Percentiles rank a stretch among this genome's conserved stretches.
Conservation (phyloP, 192 early-diverging fungal species). For the Entophlyctis helioformis region DNA sequence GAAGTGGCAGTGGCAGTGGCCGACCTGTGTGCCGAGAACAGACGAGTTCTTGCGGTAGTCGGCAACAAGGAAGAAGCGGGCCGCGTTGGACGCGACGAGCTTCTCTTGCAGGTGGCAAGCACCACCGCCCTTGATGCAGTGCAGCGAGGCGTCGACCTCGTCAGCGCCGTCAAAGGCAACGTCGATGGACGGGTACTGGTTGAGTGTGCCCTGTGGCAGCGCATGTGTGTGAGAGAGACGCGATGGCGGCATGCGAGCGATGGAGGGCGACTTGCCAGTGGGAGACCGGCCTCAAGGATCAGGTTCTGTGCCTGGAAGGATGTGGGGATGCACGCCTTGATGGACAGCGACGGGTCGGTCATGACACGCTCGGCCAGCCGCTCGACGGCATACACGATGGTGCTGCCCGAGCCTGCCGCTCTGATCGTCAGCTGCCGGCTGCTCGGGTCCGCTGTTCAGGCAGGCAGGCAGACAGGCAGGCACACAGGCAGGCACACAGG, state of each 20-base stretch:
- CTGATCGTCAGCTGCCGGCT: not conserved
- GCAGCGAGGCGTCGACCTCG: constrained; percentile 66
- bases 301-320: constrained; percentile 84
- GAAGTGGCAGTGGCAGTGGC: not conserved
- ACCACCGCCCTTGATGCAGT: constrained; percentile 93
- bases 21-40: constrained; percentile 55
- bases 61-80: constrained; percentile 78
- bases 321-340: constrained; percentile 76
- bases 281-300: constrained; percentile 71
- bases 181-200: constrained; percentile 60
- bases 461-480: not conserved
- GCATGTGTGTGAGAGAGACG: constrained; percentile 11
- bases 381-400: constrained; percentile 79
- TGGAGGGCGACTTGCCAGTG: constrained; percentile 62
- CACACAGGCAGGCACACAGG: not conserved
- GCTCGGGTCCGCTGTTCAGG: too few relatives aligned
- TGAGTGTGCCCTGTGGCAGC: constrained; percentile 21
- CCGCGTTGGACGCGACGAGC: constrained; percentile 72
- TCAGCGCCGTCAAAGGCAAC: constrained; percentile 89
- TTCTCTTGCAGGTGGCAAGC: constrained; percentile 91
- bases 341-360: constrained; percentile 34
- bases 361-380: constrained; percentile 62
- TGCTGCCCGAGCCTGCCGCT: constrained; percentile 29
- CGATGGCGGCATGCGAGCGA: too few relatives aligned
- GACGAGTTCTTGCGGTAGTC: constrained; percentile 79